Conservation (phyloP, 2,329 filamentous ascomycete genomes). For the Sporothrix protearum region DNA sequence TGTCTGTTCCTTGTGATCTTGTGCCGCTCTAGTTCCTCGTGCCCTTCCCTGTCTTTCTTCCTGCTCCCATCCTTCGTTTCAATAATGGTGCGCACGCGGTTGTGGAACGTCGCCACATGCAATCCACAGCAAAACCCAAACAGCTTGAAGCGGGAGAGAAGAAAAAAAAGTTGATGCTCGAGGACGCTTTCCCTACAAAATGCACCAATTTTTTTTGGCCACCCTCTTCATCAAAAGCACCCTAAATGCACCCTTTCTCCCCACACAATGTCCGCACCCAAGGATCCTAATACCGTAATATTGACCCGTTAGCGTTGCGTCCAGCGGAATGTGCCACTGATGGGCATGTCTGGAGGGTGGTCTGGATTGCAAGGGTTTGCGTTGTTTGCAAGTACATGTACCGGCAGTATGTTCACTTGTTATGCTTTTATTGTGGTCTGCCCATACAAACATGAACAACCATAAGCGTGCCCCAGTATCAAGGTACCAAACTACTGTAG, state of each 20-base stretch:
- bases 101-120: not conserved
- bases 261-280: constrained; percentile 14
- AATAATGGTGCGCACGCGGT: not conserved
- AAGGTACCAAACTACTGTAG: no score
- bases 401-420: no score
- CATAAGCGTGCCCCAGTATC: no score
- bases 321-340: not conserved
- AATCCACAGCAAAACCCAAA: not conserved
- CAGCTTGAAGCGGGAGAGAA: not conserved
- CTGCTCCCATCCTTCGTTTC: not conserved
- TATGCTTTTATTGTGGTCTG: no score
- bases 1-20: not conserved
- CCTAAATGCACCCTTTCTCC: not conserved
- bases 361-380: not conserved
- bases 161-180: not conserved
- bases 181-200: not conserved
- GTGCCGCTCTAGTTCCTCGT: not conserved
- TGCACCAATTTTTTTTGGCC: not conserved
- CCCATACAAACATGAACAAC: no score
- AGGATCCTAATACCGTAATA: not conserved
- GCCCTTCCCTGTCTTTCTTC: not conserved
- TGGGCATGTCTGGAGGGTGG: not conserved
- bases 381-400: no score
- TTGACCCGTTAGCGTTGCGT: not conserved
- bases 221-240: not conserved